Evolutionary conservation across 371 early-diverging fungal genomes (phyloP).

Genomic region (Saksenaea vasiformis): DNA sequence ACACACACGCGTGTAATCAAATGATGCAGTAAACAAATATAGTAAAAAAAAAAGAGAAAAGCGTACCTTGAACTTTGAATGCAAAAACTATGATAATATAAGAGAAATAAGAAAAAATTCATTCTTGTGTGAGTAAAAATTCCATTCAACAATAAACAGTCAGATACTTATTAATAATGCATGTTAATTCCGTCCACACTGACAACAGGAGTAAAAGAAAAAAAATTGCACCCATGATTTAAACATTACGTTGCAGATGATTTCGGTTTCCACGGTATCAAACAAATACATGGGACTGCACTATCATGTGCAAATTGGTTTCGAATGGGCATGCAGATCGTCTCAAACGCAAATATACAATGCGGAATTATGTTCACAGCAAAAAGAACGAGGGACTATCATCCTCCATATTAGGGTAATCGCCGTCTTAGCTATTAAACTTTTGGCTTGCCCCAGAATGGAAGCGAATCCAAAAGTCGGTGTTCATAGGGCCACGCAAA

Average conservation of each 20-base stretch:
- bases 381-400: neutral
- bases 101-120: too few species aligned
- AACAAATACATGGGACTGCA: constrained; percentile 1
- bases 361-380: neutral
- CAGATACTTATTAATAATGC: neutral
- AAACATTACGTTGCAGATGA: neutral
- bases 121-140: neutral
- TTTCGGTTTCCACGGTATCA: neutral
- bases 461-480: neutral
- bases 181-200: neutral
- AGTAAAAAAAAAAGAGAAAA: neutral
- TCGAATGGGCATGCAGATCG: neutral
- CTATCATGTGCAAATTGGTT: neutral
- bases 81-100: too few species aligned
- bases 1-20: neutral
- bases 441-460: neutral
- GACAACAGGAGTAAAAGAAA: neutral
- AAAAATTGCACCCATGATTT: constrained; percentile 1
- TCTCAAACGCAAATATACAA: neutral
- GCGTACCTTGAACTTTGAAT: neutral
- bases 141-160: neutral
- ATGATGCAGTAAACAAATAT: neutral
- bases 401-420: neutral
- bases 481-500: too few species aligned
- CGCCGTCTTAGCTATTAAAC: neutral